These are phyloP conservation scores for Venturia aucupariae DNA, from an alignment of 2,329 filamentous ascomycete genomes.

Conservation along the genomic window DNA sequence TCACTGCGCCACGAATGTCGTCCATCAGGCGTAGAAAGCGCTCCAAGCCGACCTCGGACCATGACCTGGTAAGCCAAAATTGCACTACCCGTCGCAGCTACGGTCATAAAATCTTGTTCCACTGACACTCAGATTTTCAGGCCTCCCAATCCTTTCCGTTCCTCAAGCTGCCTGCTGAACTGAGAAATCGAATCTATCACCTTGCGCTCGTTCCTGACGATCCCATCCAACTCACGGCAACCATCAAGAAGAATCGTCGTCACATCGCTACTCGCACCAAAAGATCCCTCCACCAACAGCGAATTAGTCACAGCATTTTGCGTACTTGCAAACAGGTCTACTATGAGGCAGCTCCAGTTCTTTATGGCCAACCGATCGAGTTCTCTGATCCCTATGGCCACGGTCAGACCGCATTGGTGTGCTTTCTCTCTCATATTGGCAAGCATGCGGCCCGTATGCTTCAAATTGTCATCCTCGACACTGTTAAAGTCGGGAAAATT, in stretches of 20 bases:
- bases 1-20: neutral
- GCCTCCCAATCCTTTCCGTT: neutral
- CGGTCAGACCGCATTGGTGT: neutral
- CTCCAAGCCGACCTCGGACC: neutral
- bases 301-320: neutral
- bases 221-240: neutral
- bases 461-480: neutral
- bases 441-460: neutral
- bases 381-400: neutral
- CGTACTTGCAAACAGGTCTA: neutral
- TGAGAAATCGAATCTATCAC: neutral
- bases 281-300: neutral
- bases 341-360: neutral
- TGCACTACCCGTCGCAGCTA: neutral
- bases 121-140: neutral
- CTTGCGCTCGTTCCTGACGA: neutral
- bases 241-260: neutral
- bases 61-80: neutral
- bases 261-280: neutral
- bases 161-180: neutral
- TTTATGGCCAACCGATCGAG: neutral
- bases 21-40: neutral
- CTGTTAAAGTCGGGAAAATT: neutral
- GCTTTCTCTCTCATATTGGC: neutral
- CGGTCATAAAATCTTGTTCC: neutral